Base-by-base conservation (phyloP, 2,329 filamentous ascomycete genomes). In the Aspergillus sergii region DNA sequence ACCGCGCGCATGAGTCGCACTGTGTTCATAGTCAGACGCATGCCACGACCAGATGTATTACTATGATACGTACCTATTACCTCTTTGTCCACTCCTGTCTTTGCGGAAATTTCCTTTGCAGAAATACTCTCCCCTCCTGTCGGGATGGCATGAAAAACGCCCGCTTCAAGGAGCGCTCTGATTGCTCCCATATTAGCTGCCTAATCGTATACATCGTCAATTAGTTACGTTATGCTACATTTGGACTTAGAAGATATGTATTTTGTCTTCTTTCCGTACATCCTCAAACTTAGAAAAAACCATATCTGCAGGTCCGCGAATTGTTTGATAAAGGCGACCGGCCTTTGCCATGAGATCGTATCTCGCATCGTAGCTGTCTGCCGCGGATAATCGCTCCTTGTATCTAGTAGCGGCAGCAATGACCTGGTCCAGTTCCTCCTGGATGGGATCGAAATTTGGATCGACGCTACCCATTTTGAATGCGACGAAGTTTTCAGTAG, bases 71-170 rank as follows among this genome's bases (percentile, higher is more conserved):
- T 54, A 66, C 58, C 64, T 23, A 61, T 64, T 12, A 58, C 19
- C 12, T 43, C 43, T 36, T 67, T 64, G 16, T 64, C 59, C 5
- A 67, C 53, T 3, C 59, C 61, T 1, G 66, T 67, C 58, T 59
- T 56, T 9, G 32, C 39, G 2, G 66, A 30, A 26, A 67, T 59
- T 26, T 67, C 57, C 6, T 26, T 43, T 23, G 66, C 66, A 3
- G 64, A 64, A 12, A 64, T 64, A 32, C 59, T 61, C 19, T 60
- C 21, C 11, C 68, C 69, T 9, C 66, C 68, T 3, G 62, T 62
- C 3, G 69, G 70, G 28, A 71, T 69, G 14, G 64, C 60, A 21
- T 68, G 61, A 46, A 72, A 68, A 16, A 70, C 68, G 8, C 68
- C 68, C 8, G 65, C 64, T 23, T 67, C 61, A 16, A 72, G 59